Conservation (phyloP, 192 early-diverging fungal genomes). For the Lunasporangiospora selenospora region DNA sequence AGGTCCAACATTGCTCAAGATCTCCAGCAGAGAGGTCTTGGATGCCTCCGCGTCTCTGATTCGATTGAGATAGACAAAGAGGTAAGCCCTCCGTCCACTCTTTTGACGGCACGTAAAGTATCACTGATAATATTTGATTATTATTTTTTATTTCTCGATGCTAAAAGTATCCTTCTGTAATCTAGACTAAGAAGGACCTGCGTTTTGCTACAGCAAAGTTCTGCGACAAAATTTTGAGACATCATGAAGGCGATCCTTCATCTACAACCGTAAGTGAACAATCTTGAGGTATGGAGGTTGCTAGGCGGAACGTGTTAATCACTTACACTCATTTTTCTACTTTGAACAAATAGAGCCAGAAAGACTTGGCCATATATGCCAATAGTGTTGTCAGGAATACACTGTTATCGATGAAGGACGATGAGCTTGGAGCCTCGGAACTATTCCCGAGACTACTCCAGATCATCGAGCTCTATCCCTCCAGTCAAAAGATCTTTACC, state of each 20-base stretch:
- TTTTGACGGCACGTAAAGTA: too few relatives aligned
- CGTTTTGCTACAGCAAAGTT: slow-evolving; percentile 51
- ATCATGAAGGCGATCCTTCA: slow-evolving; percentile 35
- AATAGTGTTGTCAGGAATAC: slow-evolving; percentile 52
- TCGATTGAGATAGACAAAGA: not conserved
- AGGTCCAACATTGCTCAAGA: slow-evolving; percentile 2
- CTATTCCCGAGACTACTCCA: slow-evolving; percentile 76
- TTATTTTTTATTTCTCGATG: not conserved
- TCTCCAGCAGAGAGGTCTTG: slow-evolving; percentile 29
- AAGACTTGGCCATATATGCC: slow-evolving; percentile 23
- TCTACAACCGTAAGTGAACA: too few relatives aligned
- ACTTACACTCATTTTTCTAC: not conserved
- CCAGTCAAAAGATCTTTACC: slow-evolving; percentile 42
- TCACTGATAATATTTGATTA: not conserved
- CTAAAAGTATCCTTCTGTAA: not conserved
- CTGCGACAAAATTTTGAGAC: slow-evolving; percentile 59
- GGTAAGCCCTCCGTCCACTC: too few relatives aligned
- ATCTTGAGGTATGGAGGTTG: not conserved
- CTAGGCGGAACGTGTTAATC: not conserved
- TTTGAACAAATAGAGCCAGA: not conserved
- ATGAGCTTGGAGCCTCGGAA: slow-evolving; percentile 60
- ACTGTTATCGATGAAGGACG: slow-evolving; percentile 62
- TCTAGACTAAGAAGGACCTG: slow-evolving; percentile 31
- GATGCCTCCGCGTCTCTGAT: slow-evolving; percentile 12
- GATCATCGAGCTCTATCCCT: slow-evolving; percentile 61